Evolutionary conservation across 306 rosid species (phyloP).

Genomic region (Pterocarpus macrocarpus): DNA sequence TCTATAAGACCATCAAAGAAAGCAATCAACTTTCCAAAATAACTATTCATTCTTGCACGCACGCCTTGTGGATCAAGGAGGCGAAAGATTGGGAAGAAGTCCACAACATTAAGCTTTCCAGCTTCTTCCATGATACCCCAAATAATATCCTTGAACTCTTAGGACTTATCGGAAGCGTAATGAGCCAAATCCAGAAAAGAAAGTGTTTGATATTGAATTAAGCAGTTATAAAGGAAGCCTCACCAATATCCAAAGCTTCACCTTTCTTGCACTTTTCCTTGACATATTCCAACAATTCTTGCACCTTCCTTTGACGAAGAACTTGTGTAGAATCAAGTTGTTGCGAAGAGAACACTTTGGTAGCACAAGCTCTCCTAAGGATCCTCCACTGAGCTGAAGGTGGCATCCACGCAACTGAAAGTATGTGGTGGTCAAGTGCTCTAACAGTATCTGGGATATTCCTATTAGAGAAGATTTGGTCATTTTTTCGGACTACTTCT

Average conservation of each 20-base stretch:
- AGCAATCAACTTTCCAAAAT: neutral
- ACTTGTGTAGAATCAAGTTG: constrained; percentile 6
- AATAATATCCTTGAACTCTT: constrained; percentile 28
- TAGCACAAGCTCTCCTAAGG: constrained; percentile 20
- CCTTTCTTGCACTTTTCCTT: constrained; percentile 10
- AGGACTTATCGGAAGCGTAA: constrained; percentile 25
- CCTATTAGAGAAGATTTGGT: neutral
- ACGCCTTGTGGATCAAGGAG: constrained; percentile 5
- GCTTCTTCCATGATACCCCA: constrained; percentile 18
- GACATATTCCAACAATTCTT: neutral
- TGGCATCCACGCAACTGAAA: neutral
- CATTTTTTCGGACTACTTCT: constrained; percentile 10
- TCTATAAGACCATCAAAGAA: neutral
- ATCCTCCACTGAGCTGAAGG: neutral
- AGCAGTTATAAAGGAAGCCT: constrained; percentile 1
- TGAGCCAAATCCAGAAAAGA: constrained; percentile 37
- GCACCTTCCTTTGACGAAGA: constrained; percentile 5
- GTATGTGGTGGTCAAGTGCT: constrained; percentile 13
- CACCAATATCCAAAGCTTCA: constrained; percentile 31
- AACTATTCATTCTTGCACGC: neutral
- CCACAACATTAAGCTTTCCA: constrained; percentile 30
- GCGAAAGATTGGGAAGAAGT: constrained; percentile 11
- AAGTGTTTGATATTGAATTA: constrained; percentile 31
- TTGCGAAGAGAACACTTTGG: constrained; percentile 3
- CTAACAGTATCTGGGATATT: neutral